Evolutionary conservation across 164 flowering plant species (phyloP).

Genomic region (Vitis cinerea): DNA sequence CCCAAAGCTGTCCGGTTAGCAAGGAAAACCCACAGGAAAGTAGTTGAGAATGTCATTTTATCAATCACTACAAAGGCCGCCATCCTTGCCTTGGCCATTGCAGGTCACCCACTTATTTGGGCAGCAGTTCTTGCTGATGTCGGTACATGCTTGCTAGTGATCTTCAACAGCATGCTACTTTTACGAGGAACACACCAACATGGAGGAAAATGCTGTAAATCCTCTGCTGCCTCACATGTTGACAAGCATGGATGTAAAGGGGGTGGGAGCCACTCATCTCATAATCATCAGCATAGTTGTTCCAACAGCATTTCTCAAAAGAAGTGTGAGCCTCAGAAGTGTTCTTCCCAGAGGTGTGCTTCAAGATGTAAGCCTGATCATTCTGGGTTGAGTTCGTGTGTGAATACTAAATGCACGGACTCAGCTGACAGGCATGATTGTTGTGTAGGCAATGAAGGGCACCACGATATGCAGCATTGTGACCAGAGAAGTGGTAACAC

Average conservation of each 20-base stretch:
- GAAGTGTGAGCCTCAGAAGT: not conserved
- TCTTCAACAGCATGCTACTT: slow-evolving; percentile 84
- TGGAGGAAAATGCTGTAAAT: slow-evolving; percentile 13
- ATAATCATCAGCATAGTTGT: slow-evolving; percentile 16
- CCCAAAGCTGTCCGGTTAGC: slow-evolving; percentile 64
- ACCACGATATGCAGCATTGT: slow-evolving; percentile 4
- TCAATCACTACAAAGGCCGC: slow-evolving; percentile 65
- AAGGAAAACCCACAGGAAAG: slow-evolving; percentile 42
- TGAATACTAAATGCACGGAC: not conserved
- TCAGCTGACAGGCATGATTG: slow-evolving; percentile 1
- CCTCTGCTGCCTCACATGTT: slow-evolving; percentile 6
- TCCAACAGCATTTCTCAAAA: not conserved
- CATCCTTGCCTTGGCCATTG: slow-evolving; percentile 61
- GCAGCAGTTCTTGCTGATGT: slow-evolving; percentile 88
- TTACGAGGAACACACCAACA: slow-evolving; percentile 31
- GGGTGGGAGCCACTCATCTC: not conserved
- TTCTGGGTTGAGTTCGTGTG: not conserved
- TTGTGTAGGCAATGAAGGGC: not conserved
- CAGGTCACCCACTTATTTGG: slow-evolving; percentile 91
- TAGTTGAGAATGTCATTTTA: slow-evolving; percentile 58
- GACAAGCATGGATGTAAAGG: slow-evolving; percentile 6
- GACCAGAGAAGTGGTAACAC: not conserved
- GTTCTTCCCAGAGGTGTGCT: slow-evolving; percentile 2
- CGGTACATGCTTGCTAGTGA: slow-evolving; percentile 86
- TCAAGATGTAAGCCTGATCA: slow-evolving; percentile 4